phyloP scores from a whole-genome alignment of 1,139 yeast species.

The Tardiomyces blankii region DNA sequence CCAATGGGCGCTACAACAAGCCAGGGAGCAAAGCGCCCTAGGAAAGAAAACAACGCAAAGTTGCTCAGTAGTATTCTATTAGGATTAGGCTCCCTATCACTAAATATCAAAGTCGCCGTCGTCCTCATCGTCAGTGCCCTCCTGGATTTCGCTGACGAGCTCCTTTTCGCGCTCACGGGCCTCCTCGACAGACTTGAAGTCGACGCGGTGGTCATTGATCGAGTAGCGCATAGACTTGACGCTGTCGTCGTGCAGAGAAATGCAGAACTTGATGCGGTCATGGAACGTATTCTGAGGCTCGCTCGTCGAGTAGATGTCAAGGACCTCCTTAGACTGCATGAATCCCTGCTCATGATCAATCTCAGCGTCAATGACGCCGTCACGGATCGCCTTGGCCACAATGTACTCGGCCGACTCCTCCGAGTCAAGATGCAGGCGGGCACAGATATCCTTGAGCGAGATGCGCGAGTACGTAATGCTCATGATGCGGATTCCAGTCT shows the following conservation, averaged over 20 bases:
- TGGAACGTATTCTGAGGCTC: slow-evolving; percentile 85
- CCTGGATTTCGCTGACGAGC: slow-evolving; percentile 33
- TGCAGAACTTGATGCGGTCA: slow-evolving; percentile 88
- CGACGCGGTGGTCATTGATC: slow-evolving; percentile 35
- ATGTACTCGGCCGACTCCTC: slow-evolving; percentile 96
- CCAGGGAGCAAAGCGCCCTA: too few species aligned
- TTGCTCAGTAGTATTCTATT: too few species aligned
- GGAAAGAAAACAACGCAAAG: too few species aligned
- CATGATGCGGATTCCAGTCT: slow-evolving; percentile 92
- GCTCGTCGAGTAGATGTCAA: slow-evolving; percentile 78
- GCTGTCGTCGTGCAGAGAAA: slow-evolving; percentile 80
- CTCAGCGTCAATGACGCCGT: slow-evolving; percentile 93
- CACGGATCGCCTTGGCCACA: slow-evolving; percentile 93
- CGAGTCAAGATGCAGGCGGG: slow-evolving; percentile 81
- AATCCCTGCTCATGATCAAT: slow-evolving; percentile 86
- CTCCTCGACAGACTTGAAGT: slow-evolving; percentile 44
- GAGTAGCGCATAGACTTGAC: slow-evolving; percentile 96
- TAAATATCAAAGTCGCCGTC: slow-evolving; percentile 29
- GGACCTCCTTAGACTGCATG: slow-evolving; percentile 81
- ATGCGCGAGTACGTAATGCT: slow-evolving; percentile 86
- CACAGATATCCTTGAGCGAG: slow-evolving; percentile 81
- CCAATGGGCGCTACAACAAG: too few species aligned
- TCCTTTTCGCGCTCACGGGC: slow-evolving; percentile 47
- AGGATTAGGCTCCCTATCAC: too few species aligned
- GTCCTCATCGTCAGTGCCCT: slow-evolving; percentile 30